Evolutionary conservation across 2,329 filamentous ascomycete species (phyloP), one percentile per base, ranked within the genome.

Genomic region (Colletotrichum viniferum): DNA sequence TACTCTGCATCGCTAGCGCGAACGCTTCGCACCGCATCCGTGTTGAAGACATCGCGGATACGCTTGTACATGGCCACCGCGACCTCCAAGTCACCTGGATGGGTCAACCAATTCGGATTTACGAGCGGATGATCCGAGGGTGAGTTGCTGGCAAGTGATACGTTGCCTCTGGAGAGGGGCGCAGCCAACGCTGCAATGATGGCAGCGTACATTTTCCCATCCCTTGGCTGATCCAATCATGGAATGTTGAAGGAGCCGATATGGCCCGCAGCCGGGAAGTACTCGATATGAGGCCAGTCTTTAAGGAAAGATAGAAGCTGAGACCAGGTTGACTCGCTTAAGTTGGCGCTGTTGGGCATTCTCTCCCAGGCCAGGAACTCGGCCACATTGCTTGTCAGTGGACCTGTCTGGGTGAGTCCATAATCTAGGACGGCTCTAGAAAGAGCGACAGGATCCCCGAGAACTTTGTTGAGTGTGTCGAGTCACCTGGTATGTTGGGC

Each of bases 41-140:
- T 80, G 9, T 77, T 73, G 69, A 82, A 85, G 1, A 84, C 78
- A n/a, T 86, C 79, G 0, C 88, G 85, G 0, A 83, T 77, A 7
- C 88, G 85, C 66, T 83, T 85, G 78, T 85, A 87, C 0, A 81
- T 79, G 0, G 85, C 85, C 13, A 90, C 77, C 6, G 84, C 85
- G 4, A 89, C 80, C 14, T 88, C 85, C 21, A 83, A 77, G 55
- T 90, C 89, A 1, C 82, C 80, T 18, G 84, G 83, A 9, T 84
- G 81, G 5, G 80, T 80, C 3, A 90, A 80, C 83, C 85, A 90
- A 77, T 86, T 86, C 1, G 86, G 86, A 74, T 88, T 82, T 73
- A 89, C 84, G 18, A 86, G 77, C 0, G 88, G 88, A 0, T 79
- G 77, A 13, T 24, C 58, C 28, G 8, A 18, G 7, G 62, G 28